Evolutionary conservation across 768 basidiomycete genomes (phyloP), one percentile per base, ranked within the genome.

Genomic region (Lyophyllum decastes): DNA sequence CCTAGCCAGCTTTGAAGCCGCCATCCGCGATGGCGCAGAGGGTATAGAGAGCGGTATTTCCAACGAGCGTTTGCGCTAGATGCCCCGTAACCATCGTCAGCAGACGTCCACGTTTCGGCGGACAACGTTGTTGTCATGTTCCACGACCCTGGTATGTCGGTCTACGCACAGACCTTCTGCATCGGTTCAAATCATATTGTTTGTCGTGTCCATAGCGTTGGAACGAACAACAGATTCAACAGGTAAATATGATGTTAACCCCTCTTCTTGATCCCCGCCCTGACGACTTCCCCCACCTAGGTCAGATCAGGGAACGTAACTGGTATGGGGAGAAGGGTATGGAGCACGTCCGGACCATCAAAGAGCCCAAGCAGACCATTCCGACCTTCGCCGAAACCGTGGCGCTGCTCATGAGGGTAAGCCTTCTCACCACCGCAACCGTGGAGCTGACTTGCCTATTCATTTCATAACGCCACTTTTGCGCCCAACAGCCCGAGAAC

Each of bases 11-110:
- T 98, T 98, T 75, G 88, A 93, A 70, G 92, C 91, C 61, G 96
- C 96, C 68, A 94, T 97, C 60, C 86, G 87, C 47, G 95, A 97
- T 76, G 96, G 96, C 59, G 90, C 94, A 46, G 94, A 99, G 71
- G 95, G 82, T 65, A 96, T 99, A 68, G 96, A 99, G 83, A 95
- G 92, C 72, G 95, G 96, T 97, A 95, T 76, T 85, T 75, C 78
- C 61, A 65, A 60, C 50, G 62, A 69, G 67, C 70, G 65, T 69
- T 72, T 71, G 53, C 65, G 66, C 70, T 75, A 59, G 61, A 63
- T 64, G 61, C 60, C 73, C 73, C 79, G 75, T 86, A 79, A 87
- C 84, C 71, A 69, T 65, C 67, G 66, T 76, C 8, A 38, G 75
- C 71, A 96, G 95, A 97, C 85, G 94, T 98, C 66, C 95, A 98